Conservation (phyloP, 2,329 filamentous ascomycete genomes). For the Corinectria fuckeliana region DNA sequence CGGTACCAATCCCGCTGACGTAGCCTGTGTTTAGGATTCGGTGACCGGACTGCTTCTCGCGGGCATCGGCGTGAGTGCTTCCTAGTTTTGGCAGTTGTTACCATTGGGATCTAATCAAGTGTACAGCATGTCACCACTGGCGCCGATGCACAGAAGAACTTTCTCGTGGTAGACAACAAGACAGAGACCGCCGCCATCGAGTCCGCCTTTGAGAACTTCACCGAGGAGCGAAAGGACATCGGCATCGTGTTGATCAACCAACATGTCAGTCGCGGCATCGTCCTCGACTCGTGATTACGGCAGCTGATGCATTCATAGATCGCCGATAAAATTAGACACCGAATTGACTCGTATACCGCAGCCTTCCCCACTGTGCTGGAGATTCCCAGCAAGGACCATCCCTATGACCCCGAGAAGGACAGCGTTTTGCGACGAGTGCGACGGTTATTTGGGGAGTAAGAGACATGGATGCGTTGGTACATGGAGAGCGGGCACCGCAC, state of each 20-base stretch:
- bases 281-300: not conserved
- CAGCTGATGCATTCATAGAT: constrained; percentile 64
- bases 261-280: constrained; percentile 68
- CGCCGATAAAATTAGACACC: constrained; percentile 90
- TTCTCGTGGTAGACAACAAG: constrained; percentile 93
- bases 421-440: constrained; percentile 90
- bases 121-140: constrained; percentile 85
- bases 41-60: constrained; percentile 95
- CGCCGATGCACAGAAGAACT: constrained; percentile 94
- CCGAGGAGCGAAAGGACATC: constrained; percentile 90
- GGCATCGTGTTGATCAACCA: constrained; percentile 97
- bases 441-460: constrained; percentile 70
- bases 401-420: constrained; percentile 98
- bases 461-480: not conserved
- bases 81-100: not conserved
- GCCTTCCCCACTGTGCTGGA: constrained; percentile 97
- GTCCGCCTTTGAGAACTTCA: constrained; percentile 87
- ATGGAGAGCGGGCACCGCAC: constrained; percentile 10
- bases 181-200: constrained; percentile 90
- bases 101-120: not conserved
- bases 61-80: constrained; percentile 79
- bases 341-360: constrained; percentile 89
- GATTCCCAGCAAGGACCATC: constrained; percentile 98
- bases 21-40: constrained; percentile 71
- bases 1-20: constrained; percentile 34